Base-by-base conservation (phyloP, 2,329 filamentous ascomycete species). In the Aspergillus ibericus region DNA sequence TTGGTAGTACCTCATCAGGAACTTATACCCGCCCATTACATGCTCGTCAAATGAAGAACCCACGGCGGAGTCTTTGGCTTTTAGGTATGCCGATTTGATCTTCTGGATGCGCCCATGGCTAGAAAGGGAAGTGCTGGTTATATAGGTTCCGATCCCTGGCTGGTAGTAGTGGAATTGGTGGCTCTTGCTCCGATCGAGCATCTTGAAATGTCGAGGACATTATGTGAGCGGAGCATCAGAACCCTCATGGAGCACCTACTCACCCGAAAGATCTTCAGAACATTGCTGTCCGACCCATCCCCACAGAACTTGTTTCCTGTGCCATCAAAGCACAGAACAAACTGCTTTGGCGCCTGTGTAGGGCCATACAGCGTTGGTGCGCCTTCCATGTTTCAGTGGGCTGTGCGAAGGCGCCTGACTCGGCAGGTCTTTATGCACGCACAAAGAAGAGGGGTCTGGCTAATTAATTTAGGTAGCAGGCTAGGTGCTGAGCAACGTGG, bases 21-120 rank as follows among this genome's bases (percentile, higher is more conserved):
- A 91, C 55, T 87, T 86, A 74, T 95, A 95, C 1, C 90, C 91
- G 7, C 88, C 90, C 66, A 95, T 90, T 10, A 95, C 91, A 75
- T 95, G 91, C 57, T 91, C 83, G 64, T 89, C 90, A 63, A 96
- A 93, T 0, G 88, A 91, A 0, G 88, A 89, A 1, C 91, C 91
- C 60, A 96, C 75, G 9, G 90, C 91, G 3, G 88, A 90, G 72
- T 95, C 91, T 53, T 75, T 75, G 51, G 73, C 72, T 57, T 76
- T 76, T 27, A 71, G 57, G 54, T 75, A 75, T 25, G 70, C 71
- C 15, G 71, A 74, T 65, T 91, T 91, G 59, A 88, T 86, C 56
- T 74, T 71, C 56, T 74, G 71, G 22, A 76, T 64, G 20, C 71
- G 68, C 25, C 74, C 70, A 58, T 69, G 55, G 46, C 58, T 61